Conservation (phyloP, 345 rosid species). For the Camelina laxa region DNA sequence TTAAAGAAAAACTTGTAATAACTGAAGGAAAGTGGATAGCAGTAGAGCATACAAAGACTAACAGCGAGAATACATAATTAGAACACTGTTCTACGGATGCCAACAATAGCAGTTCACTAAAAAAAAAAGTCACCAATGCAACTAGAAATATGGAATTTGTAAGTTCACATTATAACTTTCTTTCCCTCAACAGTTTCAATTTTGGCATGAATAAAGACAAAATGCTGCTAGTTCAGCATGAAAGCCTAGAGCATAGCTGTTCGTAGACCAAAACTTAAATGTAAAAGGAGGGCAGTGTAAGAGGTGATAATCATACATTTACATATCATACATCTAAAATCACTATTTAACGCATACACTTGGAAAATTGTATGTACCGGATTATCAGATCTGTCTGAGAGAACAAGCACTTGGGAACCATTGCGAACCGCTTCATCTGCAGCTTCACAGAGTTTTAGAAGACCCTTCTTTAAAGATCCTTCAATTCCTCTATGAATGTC, state of each 20-base stretch:
- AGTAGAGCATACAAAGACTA: background rate
- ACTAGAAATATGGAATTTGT: constrained; percentile 21
- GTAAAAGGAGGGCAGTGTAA: constrained; percentile 5
- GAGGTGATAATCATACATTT: constrained; percentile 22
- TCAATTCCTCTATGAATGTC: constrained; percentile 94
- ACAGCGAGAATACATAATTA: background rate
- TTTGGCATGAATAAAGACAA: constrained; percentile 22
- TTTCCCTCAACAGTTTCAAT: constrained; percentile 18
- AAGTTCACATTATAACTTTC: constrained; percentile 15
- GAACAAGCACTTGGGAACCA: constrained; percentile 94
- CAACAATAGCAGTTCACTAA: constrained; percentile 8
- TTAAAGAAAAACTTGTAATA: background rate
- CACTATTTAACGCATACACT: constrained; percentile 19
- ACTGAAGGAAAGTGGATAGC: constrained; percentile 13
- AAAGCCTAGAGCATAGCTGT: constrained; percentile 17
- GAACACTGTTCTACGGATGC: constrained; percentile 7
- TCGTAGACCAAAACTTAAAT: background rate
- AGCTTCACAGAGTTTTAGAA: constrained; percentile 83
- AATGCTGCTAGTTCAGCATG: constrained; percentile 3
- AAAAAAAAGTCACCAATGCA: constrained; percentile 7
- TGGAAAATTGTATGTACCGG: constrained; percentile 56
- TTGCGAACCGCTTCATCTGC: constrained; percentile 97
- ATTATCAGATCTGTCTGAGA: constrained; percentile 84
- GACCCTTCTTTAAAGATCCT: constrained; percentile 78
- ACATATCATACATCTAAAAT: constrained; percentile 20